Conservation (phyloP, 2,329 filamentous ascomycete species). For the Phialemonium atrogriseum region DNA sequence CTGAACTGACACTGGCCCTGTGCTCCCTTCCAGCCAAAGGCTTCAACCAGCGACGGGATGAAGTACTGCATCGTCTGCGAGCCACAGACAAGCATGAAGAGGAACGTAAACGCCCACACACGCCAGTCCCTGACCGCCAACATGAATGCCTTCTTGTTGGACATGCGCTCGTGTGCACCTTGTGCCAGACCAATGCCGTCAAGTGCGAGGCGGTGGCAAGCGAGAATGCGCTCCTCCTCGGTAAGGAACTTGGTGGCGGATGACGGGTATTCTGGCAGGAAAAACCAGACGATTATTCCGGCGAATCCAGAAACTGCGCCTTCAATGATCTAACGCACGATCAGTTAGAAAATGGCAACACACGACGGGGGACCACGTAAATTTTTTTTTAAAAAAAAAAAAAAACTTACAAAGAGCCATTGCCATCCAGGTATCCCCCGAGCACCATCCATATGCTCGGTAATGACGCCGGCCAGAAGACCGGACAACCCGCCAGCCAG, state of each 20-base stretch:
- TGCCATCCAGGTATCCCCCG: slow-evolving; percentile 17
- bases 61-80: slow-evolving; percentile 23
- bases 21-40: slow-evolving; percentile 18
- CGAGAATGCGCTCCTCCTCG: slow-evolving; percentile 13
- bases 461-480: slow-evolving; percentile 14
- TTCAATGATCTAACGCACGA: slow-evolving; percentile 13
- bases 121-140: slow-evolving; percentile 16
- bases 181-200: slow-evolving; percentile 15
- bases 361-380: background rate
- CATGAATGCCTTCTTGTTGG: slow-evolving; percentile 13
- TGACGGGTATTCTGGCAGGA: slow-evolving; percentile 15
- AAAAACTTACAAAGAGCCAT: slow-evolving; percentile 17
- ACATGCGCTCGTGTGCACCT: slow-evolving; percentile 11
- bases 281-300: slow-evolving; percentile 9
- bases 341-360: no score
- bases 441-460: slow-evolving; percentile 13
- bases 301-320: slow-evolving; percentile 8
- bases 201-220: slow-evolving; percentile 13
- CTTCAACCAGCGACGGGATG: slow-evolving; percentile 21
- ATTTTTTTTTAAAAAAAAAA: background rate
- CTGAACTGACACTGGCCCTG: slow-evolving; percentile 8
- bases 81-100: slow-evolving; percentile 19
- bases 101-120: slow-evolving; percentile 14
- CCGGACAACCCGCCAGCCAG: slow-evolving; percentile 15
- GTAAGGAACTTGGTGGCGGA: slow-evolving; percentile 10